A percentile compares a stretch with the other conserved stretches of the same genome.
Evolutionary conservation across 2,329 filamentous ascomycete species (phyloP).

Genomic region (Botryotinia narcissicola): DNA sequence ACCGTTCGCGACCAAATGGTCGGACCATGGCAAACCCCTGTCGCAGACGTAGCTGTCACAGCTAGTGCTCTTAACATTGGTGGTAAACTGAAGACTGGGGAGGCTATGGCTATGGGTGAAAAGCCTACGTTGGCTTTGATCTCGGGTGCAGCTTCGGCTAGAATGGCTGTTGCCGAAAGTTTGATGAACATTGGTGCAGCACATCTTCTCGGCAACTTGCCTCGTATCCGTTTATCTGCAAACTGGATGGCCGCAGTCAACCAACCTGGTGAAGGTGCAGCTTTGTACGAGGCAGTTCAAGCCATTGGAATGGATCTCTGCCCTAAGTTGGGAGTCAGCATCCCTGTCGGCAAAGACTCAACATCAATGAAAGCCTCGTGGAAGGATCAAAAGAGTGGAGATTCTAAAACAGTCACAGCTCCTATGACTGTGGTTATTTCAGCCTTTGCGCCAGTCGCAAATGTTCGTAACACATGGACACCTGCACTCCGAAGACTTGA

Average conservation of each 20-base stretch:
- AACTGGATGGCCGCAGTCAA: conserved; percentile 99
- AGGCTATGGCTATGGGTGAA: conserved; percentile 98
- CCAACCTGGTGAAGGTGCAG: conserved; percentile 88
- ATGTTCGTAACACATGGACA: conserved; percentile 88
- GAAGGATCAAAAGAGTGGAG: conserved; percentile 66
- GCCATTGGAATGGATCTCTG: conserved; percentile 92
- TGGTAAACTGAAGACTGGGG: conserved; percentile 72
- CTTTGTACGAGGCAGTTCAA: conserved; percentile 88
- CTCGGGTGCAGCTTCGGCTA: conserved; percentile 81
- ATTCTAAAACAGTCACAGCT: conserved; percentile 82
- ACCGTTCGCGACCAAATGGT: conserved; percentile 93
- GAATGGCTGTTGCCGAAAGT: conserved; percentile 94
- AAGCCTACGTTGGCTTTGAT: conserved; percentile 87
- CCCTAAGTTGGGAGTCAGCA: conserved; percentile 83
- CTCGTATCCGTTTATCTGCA: conserved; percentile 81
- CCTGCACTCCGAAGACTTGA: conserved; percentile 79
- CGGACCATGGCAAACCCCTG: conserved; percentile 91
- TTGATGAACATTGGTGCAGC: conserved; percentile 90
- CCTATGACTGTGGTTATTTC: conserved; percentile 90
- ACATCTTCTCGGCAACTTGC: conserved; percentile 55
- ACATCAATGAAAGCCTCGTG: conserved; percentile 99
- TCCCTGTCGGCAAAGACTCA: conserved; percentile 96
- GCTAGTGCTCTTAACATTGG: conserved; percentile 70
- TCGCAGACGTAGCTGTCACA: conserved; percentile 91
- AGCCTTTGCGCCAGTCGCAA: conserved; percentile 80